A percentile compares a stretch with the other conserved stretches of the same genome.
Conservation (phyloP, 129 eudicot genomes). For the sunflower (Helianthus annuus) region HanXRQr2.0-SUNRISE NC_035434.2:135805901-135806400, state of each 20-base stretch:
- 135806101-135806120: no score
- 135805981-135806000: constrained; percentile 80
- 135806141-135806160: no score
- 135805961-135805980: constrained; percentile 69
- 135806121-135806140: no score
- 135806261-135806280: no score
- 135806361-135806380: constrained; percentile 78
- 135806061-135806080: no score
- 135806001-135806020: constrained; percentile 60
- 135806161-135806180: no score
- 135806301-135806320: constrained; percentile 31
- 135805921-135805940: constrained; percentile 1
- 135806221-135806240: no score
- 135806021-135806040: background rate
- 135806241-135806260: no score
- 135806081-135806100: no score
- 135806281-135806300: background rate
- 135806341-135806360: constrained; percentile 84
- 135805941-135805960: constrained; percentile 61
- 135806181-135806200: no score
- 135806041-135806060: background rate
- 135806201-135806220: no score
- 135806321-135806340: constrained; percentile 93
- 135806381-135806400: constrained; percentile 64
- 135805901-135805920: background rate